These are phyloP conservation scores for Carallia brachiata DNA, from an alignment of 345 rosid genomes.

Conservation along the genomic window DNA sequence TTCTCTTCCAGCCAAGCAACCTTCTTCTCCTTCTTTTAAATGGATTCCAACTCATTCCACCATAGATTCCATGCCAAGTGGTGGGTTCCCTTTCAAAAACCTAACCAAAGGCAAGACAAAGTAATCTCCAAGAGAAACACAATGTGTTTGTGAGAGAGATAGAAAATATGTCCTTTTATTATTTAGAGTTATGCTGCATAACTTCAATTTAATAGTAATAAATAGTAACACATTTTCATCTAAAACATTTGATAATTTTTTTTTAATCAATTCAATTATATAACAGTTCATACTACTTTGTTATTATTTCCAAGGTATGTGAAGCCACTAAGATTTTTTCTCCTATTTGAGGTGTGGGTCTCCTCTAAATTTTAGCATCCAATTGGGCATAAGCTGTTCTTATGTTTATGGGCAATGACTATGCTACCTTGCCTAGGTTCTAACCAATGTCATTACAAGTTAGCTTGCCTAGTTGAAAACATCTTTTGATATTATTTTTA, in stretches of 20 bases:
- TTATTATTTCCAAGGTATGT: too few species aligned
- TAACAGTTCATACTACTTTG: too few species aligned
- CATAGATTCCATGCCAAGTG: slow-evolving; percentile 32
- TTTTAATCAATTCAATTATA: too few species aligned
- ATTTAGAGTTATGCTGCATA: too few species aligned
- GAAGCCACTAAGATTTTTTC: too few species aligned
- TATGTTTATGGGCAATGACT: slow-evolving; percentile 1
- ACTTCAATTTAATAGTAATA: too few species aligned
- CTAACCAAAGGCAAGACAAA: slow-evolving; percentile 32
- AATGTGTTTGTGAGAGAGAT: neutral
- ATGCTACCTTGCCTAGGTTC: too few species aligned
- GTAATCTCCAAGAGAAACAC: neutral
- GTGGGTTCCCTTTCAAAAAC: slow-evolving; percentile 60
- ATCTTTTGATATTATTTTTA: too few species aligned
- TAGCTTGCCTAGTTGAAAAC: neutral
- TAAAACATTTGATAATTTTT: too few species aligned
- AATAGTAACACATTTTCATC: too few species aligned
- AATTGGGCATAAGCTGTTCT: slow-evolving; percentile 20
- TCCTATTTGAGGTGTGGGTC: slow-evolving; percentile 20
- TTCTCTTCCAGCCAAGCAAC: slow-evolving; percentile 36
- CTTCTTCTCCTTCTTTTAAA: slow-evolving; percentile 23
- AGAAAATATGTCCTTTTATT: neutral
- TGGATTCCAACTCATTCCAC: slow-evolving; percentile 79
- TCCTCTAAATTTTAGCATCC: slow-evolving; percentile 33
- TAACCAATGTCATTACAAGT: too few species aligned